A percentile compares a stretch with the other conserved stretches of the same genome.
phyloP scores from a whole-genome alignment of 2,329 filamentous ascomycete genomes.

The Triangularia verruculosa region DNA sequence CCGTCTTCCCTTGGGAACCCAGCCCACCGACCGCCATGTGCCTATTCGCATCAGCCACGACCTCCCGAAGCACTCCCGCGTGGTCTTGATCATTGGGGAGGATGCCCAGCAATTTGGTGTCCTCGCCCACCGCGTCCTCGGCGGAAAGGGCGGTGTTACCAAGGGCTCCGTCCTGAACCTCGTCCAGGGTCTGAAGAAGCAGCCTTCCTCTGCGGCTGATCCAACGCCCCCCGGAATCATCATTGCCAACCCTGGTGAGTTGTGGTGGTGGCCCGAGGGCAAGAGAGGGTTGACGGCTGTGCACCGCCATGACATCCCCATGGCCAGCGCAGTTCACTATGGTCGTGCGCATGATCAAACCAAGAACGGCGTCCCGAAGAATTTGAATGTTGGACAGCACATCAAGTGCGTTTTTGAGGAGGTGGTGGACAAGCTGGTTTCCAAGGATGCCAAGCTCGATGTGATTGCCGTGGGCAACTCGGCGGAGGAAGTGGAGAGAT shows the following conservation, averaged over 20 bases:
- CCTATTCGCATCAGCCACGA: constrained; percentile 62
- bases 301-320: constrained; percentile 57
- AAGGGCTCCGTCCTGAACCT: constrained; percentile 69
- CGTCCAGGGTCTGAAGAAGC: constrained; percentile 44
- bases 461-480: constrained; percentile 70
- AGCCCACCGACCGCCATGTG: constrained; percentile 53
- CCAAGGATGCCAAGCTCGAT: constrained; percentile 56
- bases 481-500: constrained; percentile 54
- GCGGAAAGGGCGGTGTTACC: constrained; percentile 62
- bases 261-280: constrained; percentile 69
- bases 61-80: constrained; percentile 55
- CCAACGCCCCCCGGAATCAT: constrained; percentile 57
- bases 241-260: constrained; percentile 74
- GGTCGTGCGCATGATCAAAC: constrained; percentile 49
- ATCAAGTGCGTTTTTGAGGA: constrained; percentile 63
- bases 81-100: constrained; percentile 75
- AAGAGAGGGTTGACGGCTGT: constrained; percentile 56
- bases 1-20: constrained; percentile 56
- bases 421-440: constrained; percentile 52
- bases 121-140: constrained; percentile 66
- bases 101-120: constrained; percentile 69
- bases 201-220: constrained; percentile 36
- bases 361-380: constrained; percentile 61
- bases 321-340: constrained; percentile 60
- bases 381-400: constrained; percentile 58